Conservation (phyloP, 345 rosid genomes). For the Isatis tinctoria region DNA sequence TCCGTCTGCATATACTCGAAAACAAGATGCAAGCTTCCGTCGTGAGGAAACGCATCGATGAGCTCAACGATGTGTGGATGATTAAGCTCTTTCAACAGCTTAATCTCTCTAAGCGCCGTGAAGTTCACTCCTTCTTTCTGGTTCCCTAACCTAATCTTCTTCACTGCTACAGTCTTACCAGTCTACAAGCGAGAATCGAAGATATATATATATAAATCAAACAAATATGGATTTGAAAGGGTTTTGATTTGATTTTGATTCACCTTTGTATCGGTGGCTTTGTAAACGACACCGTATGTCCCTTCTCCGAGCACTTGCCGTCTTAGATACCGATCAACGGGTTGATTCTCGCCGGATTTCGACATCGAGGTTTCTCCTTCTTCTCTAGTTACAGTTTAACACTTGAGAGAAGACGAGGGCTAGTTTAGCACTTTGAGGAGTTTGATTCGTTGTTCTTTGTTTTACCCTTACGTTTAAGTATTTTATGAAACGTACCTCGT, state of each 20-base stretch:
- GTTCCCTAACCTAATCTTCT: conserved; percentile 58
- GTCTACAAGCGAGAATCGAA: conserved; percentile 30
- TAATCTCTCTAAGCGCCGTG: conserved; percentile 60
- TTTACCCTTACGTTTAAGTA: neutral
- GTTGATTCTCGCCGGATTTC: conserved; percentile 34
- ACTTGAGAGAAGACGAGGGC: neutral
- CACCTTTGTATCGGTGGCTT: conserved; percentile 55
- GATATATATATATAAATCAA: neutral
- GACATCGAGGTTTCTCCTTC: conserved; percentile 10
- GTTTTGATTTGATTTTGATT: neutral
- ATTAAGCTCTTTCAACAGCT: conserved; percentile 52
- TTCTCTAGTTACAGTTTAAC: neutral
- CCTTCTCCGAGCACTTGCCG: conserved; percentile 59
- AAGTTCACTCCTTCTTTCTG: conserved; percentile 63
- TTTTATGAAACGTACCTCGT: neutral
- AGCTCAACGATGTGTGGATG: conserved; percentile 52
- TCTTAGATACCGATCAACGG: conserved; percentile 50
- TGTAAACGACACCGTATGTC: conserved; percentile 62
- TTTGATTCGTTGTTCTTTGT: neutral
- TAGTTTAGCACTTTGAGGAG: neutral
- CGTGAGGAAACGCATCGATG: conserved; percentile 58
- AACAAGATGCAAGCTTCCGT: conserved; percentile 55
- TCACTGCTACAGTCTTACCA: conserved; percentile 53
- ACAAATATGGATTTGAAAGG: neutral
- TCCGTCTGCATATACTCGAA: conserved; percentile 68